phyloP scores from a whole-genome alignment of 768 basidiomycete species.

The Macrolepiota albuminosa region DNA sequence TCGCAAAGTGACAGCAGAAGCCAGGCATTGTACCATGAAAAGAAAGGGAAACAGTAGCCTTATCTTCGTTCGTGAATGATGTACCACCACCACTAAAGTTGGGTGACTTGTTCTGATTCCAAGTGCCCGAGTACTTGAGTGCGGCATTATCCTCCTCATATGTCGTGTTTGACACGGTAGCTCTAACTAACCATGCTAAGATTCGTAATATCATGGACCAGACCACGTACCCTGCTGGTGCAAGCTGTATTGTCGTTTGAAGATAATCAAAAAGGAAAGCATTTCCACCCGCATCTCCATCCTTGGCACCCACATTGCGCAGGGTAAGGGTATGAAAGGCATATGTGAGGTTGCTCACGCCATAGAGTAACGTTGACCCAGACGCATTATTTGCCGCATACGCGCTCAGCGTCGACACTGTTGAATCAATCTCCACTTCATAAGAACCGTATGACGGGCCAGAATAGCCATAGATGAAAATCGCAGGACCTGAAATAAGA shows the following conservation, averaged over 20 bases:
- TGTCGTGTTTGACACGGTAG: conserved; percentile 35
- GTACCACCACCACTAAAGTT: conserved; percentile 42
- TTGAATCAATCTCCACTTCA: conserved; percentile 33
- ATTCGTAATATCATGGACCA: background rate
- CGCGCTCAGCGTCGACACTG: conserved; percentile 23
- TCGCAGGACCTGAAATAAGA: conserved; percentile 29
- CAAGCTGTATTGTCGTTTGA: conserved; percentile 36
- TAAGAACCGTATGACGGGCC: conserved; percentile 41
- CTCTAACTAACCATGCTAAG: conserved; percentile 20
- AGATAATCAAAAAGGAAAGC: conserved; percentile 39
- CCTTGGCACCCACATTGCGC: conserved; percentile 35
- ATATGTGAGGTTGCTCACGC: conserved; percentile 31
- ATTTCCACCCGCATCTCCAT: conserved; percentile 31
- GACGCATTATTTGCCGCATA: conserved; percentile 28
- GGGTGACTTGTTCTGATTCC: conserved; percentile 38
- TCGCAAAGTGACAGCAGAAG: background rate
- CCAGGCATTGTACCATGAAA: conserved; percentile 30
- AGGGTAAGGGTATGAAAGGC: conserved; percentile 32
- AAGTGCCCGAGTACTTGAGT: conserved; percentile 35
- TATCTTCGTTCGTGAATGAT: conserved; percentile 37
- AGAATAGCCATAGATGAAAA: conserved; percentile 37
- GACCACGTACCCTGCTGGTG: conserved; percentile 33
- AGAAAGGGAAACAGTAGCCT: conserved; percentile 32
- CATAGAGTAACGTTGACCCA: conserved; percentile 28
- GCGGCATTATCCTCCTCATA: conserved; percentile 35